A percentile compares a stretch with the other conserved stretches of the same genome.
Conservation (phyloP, 1,284 basidiomycete species). For the Sanghuangporus baumii region DNA sequence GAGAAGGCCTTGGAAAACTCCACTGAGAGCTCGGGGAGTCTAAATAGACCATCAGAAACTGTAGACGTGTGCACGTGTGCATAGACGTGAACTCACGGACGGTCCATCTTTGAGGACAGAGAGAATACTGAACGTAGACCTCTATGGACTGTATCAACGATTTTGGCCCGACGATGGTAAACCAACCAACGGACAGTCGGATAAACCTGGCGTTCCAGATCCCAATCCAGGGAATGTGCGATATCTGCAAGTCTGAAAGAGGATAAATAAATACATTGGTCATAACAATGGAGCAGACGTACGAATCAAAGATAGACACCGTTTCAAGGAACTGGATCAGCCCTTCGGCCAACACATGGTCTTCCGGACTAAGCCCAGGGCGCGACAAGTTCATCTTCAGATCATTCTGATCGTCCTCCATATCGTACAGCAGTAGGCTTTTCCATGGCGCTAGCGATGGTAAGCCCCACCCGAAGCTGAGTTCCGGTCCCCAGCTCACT, state of each 20-base stretch:
- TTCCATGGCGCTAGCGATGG: slow-evolving; percentile 89
- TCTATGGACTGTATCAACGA: slow-evolving; percentile 82
- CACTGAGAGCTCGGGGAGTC: slow-evolving; percentile 52
- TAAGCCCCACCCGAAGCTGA: slow-evolving; percentile 64
- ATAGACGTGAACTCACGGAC: slow-evolving; percentile 48
- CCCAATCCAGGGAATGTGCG: slow-evolving; percentile 79
- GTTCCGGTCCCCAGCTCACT: slow-evolving; percentile 62
- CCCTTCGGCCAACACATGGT: slow-evolving; percentile 61
- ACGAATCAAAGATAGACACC: slow-evolving; percentile 35
- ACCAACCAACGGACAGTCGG: slow-evolving; percentile 88
- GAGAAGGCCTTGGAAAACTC: slow-evolving; percentile 70
- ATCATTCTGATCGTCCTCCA: slow-evolving; percentile 52
- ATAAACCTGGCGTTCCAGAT: slow-evolving; percentile 81
- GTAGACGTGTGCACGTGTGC: no score
- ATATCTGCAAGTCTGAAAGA: slow-evolving; percentile 73
- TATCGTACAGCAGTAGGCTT: slow-evolving; percentile 69
- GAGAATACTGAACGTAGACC: slow-evolving; percentile 82
- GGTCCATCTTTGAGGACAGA: slow-evolving; percentile 60
- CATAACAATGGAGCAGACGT: slow-evolving; percentile 29
- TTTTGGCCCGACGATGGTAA: slow-evolving; percentile 82
- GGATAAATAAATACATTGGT: neutral
- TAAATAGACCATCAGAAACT: slow-evolving; percentile 24
- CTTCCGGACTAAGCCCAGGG: slow-evolving; percentile 57
- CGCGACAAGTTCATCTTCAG: slow-evolving; percentile 55
- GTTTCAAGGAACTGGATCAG: slow-evolving; percentile 64